Base-by-base conservation (phyloP, 2,329 filamentous ascomycete genomes). In the Tolypocladium cylindrosporum region DNA sequence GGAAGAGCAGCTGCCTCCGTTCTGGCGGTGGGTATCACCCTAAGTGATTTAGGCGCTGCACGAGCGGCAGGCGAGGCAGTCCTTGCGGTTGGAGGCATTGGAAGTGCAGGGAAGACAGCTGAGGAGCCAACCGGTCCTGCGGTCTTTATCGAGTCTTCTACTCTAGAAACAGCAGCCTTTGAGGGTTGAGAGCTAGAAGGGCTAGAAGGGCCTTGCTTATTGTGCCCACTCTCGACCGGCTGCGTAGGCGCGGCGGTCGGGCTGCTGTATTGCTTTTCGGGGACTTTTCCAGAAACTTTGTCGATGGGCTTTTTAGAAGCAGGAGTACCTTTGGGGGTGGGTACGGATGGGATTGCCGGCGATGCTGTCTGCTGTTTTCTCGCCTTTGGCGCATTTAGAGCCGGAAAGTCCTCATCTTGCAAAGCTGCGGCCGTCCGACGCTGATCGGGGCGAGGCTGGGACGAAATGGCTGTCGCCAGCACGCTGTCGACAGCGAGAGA, bases 341-440 rank as follows among this genome's bases (percentile, higher is more conserved):
- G 69, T 13, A 72, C 75, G 1, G 74, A 66, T 3, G 73, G 64
- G 24, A 71, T 61, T 1, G 67, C 68, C 0, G 71, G 69, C 3
- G 71, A 66, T 45, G 68, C 56, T 51, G 68, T 67, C 40, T 68
- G 64, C 27, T 63, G 53, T 42, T 75, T 72, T 50, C 69, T 68
- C 10, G 67, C 59, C 60, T 76, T 79, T 27, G 75, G 70, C 11
- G 79, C 73, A 60, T 80, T 76, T 7, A 87, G 71, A 3, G 82
- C 79, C 13, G 85, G 85, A 63, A 86, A 87, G 62, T 87, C 84
- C 63, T 86, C 83, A 31, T 85, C 81, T 59, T 84, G 78, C 51
- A 85, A 68, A 37, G 79, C 39, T 10, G 55, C 39, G 7, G 56
- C 50, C 13, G 51, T 43, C n/a, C 45, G 55, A 36, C 54, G 51